Base-by-base conservation (phyloP, 768 basidiomycete species). In the Russula foetens region DNA sequence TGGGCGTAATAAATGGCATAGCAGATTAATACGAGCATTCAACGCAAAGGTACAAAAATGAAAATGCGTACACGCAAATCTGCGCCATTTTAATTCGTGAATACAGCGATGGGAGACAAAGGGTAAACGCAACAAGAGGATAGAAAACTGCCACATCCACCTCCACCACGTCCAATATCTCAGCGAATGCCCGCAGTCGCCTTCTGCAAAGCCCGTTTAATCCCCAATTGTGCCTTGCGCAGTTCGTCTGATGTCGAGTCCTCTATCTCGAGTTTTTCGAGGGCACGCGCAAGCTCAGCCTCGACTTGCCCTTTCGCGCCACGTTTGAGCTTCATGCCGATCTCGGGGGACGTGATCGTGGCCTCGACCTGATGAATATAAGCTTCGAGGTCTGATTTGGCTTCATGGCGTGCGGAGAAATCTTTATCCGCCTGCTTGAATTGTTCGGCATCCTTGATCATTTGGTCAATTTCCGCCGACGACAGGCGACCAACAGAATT, bases 361-460 rank as follows among this genome's bases (percentile, higher is more conserved):
- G 83, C 81, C 82, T 97, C 94, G 69, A 98, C 93, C 74, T 93
- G 90, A 80, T 96, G 92, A 71, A 99, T 82, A 79, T 98, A 98
- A 39, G 92, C 86, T 80, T 99, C 97, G 63, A 98, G 88, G 75
- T 98, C 95, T 50, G 94, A 91, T 76, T 95, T 97, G 65, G 97
- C 94, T 77, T 98, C 95, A 73, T 99, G 97, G 67, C 90, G 90
- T 58, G 95, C 88, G 64, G 92, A 91, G 84, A 96, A 98, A 74
- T 98, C 97, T 80, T 94, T 97, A 83, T 93, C 90, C 28, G 89
- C 92, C 72, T 85, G 84, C 81, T 94, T 95, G 84, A 84, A 97
- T 75, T 94, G 92, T 75, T 98, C 96, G 56, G 97, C 92, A 71
- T 98, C 96, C 82, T 95, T 94, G 81, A 98, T 97, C 97, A 98